Evolutionary conservation across 2,329 filamentous ascomycete genomes (phyloP).

Genomic region (Colletotrichum sp.): DNA sequence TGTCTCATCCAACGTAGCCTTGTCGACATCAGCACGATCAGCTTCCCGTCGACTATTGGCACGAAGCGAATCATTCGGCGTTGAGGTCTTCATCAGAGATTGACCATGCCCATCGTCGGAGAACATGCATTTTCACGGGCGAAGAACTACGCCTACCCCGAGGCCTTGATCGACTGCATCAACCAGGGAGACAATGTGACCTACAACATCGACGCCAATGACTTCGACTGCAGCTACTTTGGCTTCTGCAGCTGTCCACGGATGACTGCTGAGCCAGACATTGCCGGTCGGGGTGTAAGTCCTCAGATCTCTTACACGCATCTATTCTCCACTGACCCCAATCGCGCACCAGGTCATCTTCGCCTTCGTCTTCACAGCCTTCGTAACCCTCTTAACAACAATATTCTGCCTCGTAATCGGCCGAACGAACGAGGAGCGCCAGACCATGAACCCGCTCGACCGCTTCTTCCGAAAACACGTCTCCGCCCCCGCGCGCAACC

Average conservation of each 20-base stretch:
- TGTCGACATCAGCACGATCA: not conserved
- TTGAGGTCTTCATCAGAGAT: not conserved
- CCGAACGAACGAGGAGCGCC: not conserved
- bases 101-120: not conserved
- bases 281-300: not conserved
- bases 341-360: not conserved
- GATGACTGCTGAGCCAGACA: not conserved
- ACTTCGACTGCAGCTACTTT: not conserved
- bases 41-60: accelerated
- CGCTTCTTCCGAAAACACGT: not conserved
- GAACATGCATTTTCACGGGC: not conserved
- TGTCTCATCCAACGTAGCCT: not conserved
- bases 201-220: not conserved
- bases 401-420: not conserved
- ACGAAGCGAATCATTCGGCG: not conserved
- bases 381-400: not conserved
- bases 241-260: not conserved
- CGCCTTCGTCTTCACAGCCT: not conserved
- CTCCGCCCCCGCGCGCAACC: not conserved
- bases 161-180: not conserved
- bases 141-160: not conserved
- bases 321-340: not conserved
- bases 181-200: not conserved
- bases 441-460: slow-evolving; percentile 7
- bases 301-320: accelerated